A percentile compares a stretch with the other conserved stretches of the same genome.
phyloP scores from a whole-genome alignment of 192 early-diverging fungal genomes.

The Phlyctochytrium planicorne region DNA sequence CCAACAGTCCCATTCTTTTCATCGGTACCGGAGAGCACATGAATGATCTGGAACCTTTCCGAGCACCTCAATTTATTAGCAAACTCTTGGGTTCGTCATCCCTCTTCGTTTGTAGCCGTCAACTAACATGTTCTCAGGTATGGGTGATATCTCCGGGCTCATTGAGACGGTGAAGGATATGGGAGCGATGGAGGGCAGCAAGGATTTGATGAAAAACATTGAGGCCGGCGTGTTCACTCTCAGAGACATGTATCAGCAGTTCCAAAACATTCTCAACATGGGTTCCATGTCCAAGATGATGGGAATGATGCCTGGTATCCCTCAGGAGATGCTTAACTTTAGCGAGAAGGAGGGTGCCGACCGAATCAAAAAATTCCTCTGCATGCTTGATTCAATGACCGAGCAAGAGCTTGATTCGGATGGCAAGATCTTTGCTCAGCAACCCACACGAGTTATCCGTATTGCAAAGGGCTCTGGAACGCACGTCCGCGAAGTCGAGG shows the following conservation, averaged over 20 bases:
- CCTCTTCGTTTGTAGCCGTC: no score
- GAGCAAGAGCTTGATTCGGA: constrained; percentile 86
- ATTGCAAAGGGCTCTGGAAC: constrained; percentile 86
- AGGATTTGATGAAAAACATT: constrained; percentile 83
- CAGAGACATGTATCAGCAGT: constrained; percentile 93
- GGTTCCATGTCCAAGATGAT: constrained; percentile 91
- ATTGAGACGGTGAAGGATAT: constrained; percentile 88
- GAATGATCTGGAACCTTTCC: constrained; percentile 90
- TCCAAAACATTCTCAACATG: constrained; percentile 85
- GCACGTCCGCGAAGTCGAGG: constrained; percentile 78
- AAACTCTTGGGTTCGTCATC: constrained; percentile 74
- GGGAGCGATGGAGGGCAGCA: constrained; percentile 79
- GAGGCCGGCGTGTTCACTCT: constrained; percentile 85
- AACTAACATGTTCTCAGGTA: constrained; percentile 49
- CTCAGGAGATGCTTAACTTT: constrained; percentile 45
- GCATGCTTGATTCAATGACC: constrained; percentile 96
- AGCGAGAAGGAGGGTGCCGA: constrained; percentile 57
- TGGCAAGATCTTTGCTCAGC: constrained; percentile 73
- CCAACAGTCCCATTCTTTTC: constrained; percentile 88
- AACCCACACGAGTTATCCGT: constrained; percentile 70
- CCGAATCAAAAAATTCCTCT: constrained; percentile 74
- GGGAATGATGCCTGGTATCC: constrained; percentile 80
- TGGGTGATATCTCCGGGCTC: constrained; percentile 88
- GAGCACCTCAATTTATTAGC: constrained; percentile 81
- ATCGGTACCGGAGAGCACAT: constrained; percentile 98